phyloP scores from a whole-genome alignment of 139 green algal species.

The Picochlorum sp. region DNA sequence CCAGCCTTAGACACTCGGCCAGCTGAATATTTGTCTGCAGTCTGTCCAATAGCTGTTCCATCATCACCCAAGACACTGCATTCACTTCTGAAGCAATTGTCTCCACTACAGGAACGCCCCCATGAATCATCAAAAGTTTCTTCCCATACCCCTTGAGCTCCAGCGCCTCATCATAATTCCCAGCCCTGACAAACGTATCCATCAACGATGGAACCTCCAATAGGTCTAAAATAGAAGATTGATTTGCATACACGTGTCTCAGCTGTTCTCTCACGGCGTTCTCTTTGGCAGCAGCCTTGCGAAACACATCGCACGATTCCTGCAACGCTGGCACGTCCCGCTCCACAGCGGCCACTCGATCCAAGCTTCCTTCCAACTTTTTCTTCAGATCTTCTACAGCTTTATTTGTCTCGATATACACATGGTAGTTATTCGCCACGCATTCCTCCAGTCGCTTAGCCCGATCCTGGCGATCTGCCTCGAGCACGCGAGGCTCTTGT shows the following conservation, averaged over 20 bases:
- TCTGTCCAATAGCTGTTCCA: constrained; percentile 68
- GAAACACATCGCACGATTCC: constrained; percentile 45
- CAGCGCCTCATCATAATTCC: constrained; percentile 94
- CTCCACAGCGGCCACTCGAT: constrained; percentile 22
- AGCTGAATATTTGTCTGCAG: constrained; percentile 65
- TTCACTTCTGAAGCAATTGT: constrained; percentile 51
- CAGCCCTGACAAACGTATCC: constrained; percentile 89
- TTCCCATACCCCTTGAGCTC: constrained; percentile 57
- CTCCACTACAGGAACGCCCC: constrained; percentile 46
- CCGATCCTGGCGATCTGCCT: constrained; percentile 64
- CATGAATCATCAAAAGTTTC: constrained; percentile 21
- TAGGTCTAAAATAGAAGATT: constrained; percentile 74
- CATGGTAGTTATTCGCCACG: constrained; percentile 47
- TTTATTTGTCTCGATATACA: constrained; percentile 49
- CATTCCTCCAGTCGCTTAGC: constrained; percentile 55
- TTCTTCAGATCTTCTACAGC: constrained; percentile 32
- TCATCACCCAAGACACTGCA: constrained; percentile 55
- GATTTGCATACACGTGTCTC: constrained; percentile 61
- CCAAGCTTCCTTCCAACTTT: constrained; percentile 11
- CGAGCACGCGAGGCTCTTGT: constrained; percentile 87
- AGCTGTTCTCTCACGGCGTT: constrained; percentile 39
- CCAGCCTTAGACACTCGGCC: constrained; percentile 85
- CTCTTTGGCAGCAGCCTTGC: constrained; percentile 23
- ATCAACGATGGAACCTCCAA: constrained; percentile 93
- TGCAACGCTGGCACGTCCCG: constrained; percentile 49